Evolutionary conservation across 768 basidiomycete genomes (phyloP), one percentile per base, ranked within the genome.

Genomic region (Cystofilobasidium bisporidii): DNA sequence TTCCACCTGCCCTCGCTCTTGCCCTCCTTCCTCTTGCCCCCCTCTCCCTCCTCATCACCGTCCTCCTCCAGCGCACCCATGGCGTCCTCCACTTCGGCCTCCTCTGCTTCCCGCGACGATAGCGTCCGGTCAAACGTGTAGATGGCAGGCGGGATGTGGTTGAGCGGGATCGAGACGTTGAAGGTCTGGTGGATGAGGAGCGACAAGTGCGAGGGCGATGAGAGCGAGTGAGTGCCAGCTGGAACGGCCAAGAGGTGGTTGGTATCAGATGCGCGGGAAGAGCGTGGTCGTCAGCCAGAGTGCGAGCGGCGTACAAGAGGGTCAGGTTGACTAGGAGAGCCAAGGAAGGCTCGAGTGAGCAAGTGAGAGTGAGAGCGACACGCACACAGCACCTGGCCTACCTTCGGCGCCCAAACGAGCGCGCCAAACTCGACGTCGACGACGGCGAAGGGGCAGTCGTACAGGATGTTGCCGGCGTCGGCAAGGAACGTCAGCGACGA

Each of bases 111-210:
- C 26, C 32, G 6, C 3, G 53, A 56, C 10, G 53, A 28, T 20
- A 69, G 41, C 17, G 45, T 30, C 28, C 55, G 87, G 76, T 93
- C 88, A 73, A 94, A 97, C 65, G 84, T 82, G 86, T 89, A 93
- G 68, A 82, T 77, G 38, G 87, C 85, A 32, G 79, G 80, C 3
- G 89, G 89, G 71, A 97, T 91, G 75, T 96, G 91, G 74, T 89
- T 84, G 65, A 88, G 84, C 2, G 93, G 92, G 77, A 97, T 92
- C 24, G 93, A 93, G 22, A 89, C 87, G 76, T 97, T 97, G 81
- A 96, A 97, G 9, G 89, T 96, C 30, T 85, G 84, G 72, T 92
- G 89, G 3, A 92, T 81, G 40, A 97, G 87, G 20, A 97, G 81
- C 1, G 91, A 89, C 63, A 96, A 81, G 72, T 97, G 93, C 74